Evolutionary conservation across 352 stramenopile genomes (phyloP).

Genomic region (Globisporangium nodosum): DNA sequence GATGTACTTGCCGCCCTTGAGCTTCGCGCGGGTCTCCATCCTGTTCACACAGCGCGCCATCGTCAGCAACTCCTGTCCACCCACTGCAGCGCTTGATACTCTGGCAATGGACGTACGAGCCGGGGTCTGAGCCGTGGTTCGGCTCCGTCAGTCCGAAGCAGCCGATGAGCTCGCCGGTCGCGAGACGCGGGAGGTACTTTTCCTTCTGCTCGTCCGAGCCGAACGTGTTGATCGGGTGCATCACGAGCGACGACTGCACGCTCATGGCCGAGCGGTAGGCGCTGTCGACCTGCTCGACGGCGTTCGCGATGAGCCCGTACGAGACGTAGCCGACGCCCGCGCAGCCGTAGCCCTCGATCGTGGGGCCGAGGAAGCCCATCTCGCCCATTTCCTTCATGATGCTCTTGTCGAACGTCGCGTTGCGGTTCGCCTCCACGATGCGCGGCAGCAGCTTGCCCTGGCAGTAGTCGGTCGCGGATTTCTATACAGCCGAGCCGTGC

Average conservation of each 20-base stretch:
- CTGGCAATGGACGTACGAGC: conserved; percentile 38
- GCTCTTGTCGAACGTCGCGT: conserved; percentile 91
- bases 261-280: conserved; percentile 96
- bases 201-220: conserved; percentile 95
- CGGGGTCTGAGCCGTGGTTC: conserved; percentile 96
- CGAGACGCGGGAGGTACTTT: conserved; percentile 95
- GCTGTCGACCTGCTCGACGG: conserved; percentile 96
- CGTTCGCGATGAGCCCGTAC: conserved; percentile 96
- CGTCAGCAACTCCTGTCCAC: background rate
- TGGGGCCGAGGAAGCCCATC: conserved; percentile 93
- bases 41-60: conserved; percentile 17
- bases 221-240: conserved; percentile 98
- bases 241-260: conserved; percentile 97
- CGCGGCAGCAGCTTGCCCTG: conserved; percentile 91
- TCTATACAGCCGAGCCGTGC: conserved; percentile 26
- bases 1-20: conserved; percentile 91
- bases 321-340: conserved; percentile 93
- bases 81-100: background rate
- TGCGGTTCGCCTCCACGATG: conserved; percentile 93
- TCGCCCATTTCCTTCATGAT: conserved; percentile 95
- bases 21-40: conserved; percentile 93
- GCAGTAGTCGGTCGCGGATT: conserved; percentile 92
- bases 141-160: conserved; percentile 98
- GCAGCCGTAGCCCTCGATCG: conserved; percentile 94
- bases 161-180: conserved; percentile 93